Base-by-base conservation (phyloP, 2,329 filamentous ascomycete species). In the Aquanectria penicillioides region DNA sequence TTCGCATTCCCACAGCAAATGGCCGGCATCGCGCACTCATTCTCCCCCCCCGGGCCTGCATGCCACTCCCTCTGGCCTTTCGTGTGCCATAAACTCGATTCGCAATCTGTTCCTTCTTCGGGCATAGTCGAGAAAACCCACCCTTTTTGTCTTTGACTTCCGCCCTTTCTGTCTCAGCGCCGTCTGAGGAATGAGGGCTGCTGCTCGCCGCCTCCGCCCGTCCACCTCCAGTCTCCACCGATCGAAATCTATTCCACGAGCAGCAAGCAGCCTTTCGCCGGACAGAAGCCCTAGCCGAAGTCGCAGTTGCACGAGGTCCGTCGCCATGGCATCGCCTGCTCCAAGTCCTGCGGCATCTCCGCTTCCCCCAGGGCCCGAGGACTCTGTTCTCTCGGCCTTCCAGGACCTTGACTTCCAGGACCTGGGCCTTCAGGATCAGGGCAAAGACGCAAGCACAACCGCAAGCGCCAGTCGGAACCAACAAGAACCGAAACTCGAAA, bases 101-200 rank as follows among this genome's bases (percentile, higher is more conserved):
- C 25, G 17, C 34, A 15, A 23, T 20, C 11, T 18, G 11, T 28
- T 20, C 25, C 18, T 26, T 9, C 25, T n/a, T 18, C 26, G 15
- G 33, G 51, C 23, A 17, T 47, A n/a, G 29, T 34, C 36, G 26
- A 25, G 20, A 17, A 25, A 20, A 13, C 17, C 28, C 36, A 20
- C 13, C 13, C 22, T 28, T 17, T 28, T 9, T 17, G 18, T 15
- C 31, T 49, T 56, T 31, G 37, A 48, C 43, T 48, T 55, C 26
- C 11, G 34, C 52, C 43, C 26, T 31, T 36, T 23, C 29, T 37
- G 18, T 36, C 38, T 50, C 28, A 48, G 29, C 36, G 44, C 13
- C 33, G 49, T 33, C 46, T 44, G 59, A 60, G 68, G 68, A 70
- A 70, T 70, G 68, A 70, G 59, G 59, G 66, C 66, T 68, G 67